Conservation (phyloP, 352 stramenopile genomes). For the Salisapilia sapeloensis region DNA sequence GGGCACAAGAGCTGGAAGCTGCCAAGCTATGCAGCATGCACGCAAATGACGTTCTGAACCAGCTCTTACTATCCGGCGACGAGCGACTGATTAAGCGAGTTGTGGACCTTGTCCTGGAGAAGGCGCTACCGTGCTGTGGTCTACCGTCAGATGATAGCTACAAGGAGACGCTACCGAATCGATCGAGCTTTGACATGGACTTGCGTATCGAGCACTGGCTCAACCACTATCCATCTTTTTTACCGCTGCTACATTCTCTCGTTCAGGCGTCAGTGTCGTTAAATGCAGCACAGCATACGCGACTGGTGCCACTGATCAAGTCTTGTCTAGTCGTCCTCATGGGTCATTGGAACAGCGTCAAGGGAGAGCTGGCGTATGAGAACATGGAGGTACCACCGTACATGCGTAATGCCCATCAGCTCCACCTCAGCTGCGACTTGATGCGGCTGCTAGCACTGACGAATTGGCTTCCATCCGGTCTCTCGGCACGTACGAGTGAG, state of each 20-base stretch:
- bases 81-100: slow-evolving; percentile 37
- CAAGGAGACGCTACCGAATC: slow-evolving; percentile 69
- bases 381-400: slow-evolving; percentile 70
- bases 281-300: slow-evolving; percentile 21
- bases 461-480: slow-evolving; percentile 33
- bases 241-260: slow-evolving; percentile 28
- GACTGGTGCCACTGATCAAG: slow-evolving; percentile 59
- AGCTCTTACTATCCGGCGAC: slow-evolving; percentile 14
- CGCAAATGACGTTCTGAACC: slow-evolving; percentile 26
- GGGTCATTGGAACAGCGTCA: slow-evolving; percentile 72
- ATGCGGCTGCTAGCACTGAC: slow-evolving; percentile 36
- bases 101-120: slow-evolving; percentile 55
- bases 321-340: slow-evolving; percentile 52
- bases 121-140: slow-evolving; percentile 55
- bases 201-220: slow-evolving; percentile 71
- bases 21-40: slow-evolving; percentile 36
- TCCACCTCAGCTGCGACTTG: slow-evolving; percentile 44
- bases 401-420: slow-evolving; percentile 57
- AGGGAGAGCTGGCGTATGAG: slow-evolving; percentile 33
- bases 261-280: slow-evolving; percentile 17
- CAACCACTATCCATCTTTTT: slow-evolving; percentile 60
- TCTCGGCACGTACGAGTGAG: slow-evolving; percentile 24
- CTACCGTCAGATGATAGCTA: slow-evolving; percentile 63
- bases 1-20: slow-evolving; percentile 48
- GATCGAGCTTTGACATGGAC: slow-evolving; percentile 67